A percentile compares a stretch with the other conserved stretches of the same genome.
These are phyloP conservation scores for Botrytis pseudocinerea DNA, from an alignment of 2,329 filamentous ascomycete genomes.

Conservation along the genomic window DNA sequence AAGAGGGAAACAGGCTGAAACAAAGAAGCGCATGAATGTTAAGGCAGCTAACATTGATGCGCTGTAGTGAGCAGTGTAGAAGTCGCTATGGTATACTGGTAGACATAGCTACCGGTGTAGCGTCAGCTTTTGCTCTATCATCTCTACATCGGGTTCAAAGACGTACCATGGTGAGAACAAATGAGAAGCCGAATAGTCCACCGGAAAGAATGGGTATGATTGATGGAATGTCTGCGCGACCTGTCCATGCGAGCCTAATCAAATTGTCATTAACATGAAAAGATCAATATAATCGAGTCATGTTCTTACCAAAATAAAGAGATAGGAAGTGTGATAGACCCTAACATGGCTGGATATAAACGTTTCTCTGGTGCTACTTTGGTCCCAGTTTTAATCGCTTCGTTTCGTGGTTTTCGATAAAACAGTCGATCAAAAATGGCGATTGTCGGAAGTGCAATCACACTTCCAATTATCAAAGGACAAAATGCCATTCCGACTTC, in stretches of 20 bases:
- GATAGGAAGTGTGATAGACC: slow-evolving; percentile 35
- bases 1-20: slow-evolving; percentile 38
- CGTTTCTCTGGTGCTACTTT: slow-evolving; percentile 54
- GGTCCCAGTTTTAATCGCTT: neutral
- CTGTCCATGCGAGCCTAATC: slow-evolving; percentile 30
- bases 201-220: slow-evolving; percentile 38
- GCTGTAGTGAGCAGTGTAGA: slow-evolving; percentile 18
- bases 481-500: slow-evolving; percentile 25
- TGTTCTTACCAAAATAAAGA: slow-evolving; percentile 43
- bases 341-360: slow-evolving; percentile 58
- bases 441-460: slow-evolving; percentile 15
- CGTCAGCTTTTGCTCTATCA: neutral
- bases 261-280: neutral
- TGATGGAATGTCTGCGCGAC: slow-evolving; percentile 33
- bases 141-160: no score
- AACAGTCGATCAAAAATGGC: slow-evolving; percentile 12
- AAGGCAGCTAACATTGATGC: slow-evolving; percentile 16
- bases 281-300: accelerated
- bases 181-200: slow-evolving; percentile 56
- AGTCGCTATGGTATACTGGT: slow-evolving; percentile 17
- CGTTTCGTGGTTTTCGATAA: slow-evolving; percentile 14
- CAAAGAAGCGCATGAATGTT: slow-evolving; percentile 29
- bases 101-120: neutral
- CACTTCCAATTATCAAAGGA: slow-evolving; percentile 21
- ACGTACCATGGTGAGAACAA: slow-evolving; percentile 57